phyloP scores from a whole-genome alignment of 1,284 basidiomycete genomes.

The Naganishia sp. region DNA sequence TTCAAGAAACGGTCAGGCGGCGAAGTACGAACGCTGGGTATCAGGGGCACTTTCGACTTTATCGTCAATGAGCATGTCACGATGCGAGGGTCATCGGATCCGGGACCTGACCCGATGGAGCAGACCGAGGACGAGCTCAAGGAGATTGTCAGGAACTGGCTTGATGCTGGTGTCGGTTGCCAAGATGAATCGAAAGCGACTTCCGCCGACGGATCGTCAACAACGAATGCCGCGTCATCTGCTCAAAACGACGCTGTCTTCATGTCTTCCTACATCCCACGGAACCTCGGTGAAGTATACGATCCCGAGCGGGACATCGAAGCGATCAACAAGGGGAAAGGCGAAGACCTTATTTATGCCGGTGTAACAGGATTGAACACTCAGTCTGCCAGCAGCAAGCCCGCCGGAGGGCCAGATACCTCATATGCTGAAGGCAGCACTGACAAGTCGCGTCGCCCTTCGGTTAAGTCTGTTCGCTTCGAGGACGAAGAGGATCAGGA shows the following conservation, averaged over 20 bases:
- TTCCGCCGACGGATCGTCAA: neutral
- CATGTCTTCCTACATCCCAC: constrained; percentile 85
- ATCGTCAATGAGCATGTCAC: constrained; percentile 63
- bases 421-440: constrained; percentile 8
- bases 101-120: constrained; percentile 31
- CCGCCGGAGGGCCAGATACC: constrained; percentile 27
- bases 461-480: constrained; percentile 29
- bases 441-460: constrained; percentile 14
- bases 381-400: constrained; percentile 18
- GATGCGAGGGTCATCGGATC: constrained; percentile 50
- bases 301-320: constrained; percentile 89
- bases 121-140: constrained; percentile 50
- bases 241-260: constrained; percentile 77
- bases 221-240: neutral
- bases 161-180: constrained; percentile 54
- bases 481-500: constrained; percentile 40
- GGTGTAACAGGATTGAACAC: constrained; percentile 74
- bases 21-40: constrained; percentile 70
- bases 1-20: constrained; percentile 69
- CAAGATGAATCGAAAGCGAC: constrained; percentile 25
- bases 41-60: constrained; percentile 84
- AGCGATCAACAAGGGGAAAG: constrained; percentile 68
- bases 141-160: constrained; percentile 59
- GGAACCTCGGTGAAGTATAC: constrained; percentile 83
- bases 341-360: constrained; percentile 76